Conservation (phyloP, 2,329 filamentous ascomycete species). For the Nannizzia gypsea region DNA sequence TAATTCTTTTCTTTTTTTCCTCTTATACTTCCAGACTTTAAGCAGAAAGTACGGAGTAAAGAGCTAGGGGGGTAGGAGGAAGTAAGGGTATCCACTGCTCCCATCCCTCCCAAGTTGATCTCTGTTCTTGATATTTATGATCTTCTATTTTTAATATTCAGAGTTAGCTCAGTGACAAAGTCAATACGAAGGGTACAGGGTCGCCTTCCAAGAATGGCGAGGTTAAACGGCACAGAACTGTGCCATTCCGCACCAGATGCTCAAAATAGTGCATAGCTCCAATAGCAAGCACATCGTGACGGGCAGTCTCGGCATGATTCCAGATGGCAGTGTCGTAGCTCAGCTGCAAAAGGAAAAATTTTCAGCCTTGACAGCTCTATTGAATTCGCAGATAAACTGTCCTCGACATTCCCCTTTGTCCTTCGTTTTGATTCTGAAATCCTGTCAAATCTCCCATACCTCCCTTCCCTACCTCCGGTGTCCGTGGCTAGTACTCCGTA, state of each 20-base stretch:
- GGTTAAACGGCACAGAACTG: neutral
- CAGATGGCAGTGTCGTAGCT: constrained; percentile 3
- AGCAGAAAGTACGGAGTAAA: neutral
- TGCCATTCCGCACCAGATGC: neutral
- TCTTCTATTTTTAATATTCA: constrained; percentile 2
- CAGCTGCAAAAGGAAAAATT: neutral
- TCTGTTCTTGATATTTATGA: neutral
- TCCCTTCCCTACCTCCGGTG: neutral
- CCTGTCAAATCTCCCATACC: neutral
- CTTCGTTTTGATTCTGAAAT: neutral
- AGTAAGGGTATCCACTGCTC: neutral
- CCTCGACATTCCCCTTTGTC: neutral
- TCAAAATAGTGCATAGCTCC: constrained; percentile 5
- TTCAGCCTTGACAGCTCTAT: neutral
- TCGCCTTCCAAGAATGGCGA: constrained; percentile 3
- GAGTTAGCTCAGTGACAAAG: neutral
- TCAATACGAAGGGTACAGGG: constrained; percentile 2
- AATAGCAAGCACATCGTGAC: neutral
- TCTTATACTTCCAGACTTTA: neutral
- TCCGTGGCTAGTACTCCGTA: neutral
- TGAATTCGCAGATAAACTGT: neutral
- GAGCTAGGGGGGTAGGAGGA: neutral
- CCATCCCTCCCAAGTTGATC: neutral
- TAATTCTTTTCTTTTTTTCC: neutral
- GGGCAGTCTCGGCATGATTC: constrained; percentile 2